A percentile compares a stretch with the other conserved stretches of the same genome.
These are phyloP conservation scores for Coemansia sp. DNA, from an alignment of 192 early-diverging fungal species.

Conservation along the genomic window DNA sequence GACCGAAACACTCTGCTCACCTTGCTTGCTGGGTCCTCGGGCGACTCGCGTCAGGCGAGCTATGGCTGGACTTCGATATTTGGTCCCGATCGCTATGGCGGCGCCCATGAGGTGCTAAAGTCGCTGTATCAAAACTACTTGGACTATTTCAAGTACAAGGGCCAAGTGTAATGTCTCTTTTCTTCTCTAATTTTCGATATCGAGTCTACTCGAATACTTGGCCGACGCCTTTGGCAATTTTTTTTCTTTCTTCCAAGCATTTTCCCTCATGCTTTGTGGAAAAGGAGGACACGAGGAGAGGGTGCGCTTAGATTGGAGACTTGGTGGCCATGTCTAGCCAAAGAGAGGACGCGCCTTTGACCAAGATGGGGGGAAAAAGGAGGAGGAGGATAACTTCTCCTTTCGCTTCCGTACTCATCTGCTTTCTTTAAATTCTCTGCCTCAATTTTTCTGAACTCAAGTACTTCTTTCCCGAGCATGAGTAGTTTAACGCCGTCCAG, in stretches of 20 bases:
- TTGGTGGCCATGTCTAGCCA: background rate
- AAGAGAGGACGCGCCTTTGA: background rate
- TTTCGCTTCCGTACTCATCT: background rate
- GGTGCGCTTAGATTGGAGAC: no score
- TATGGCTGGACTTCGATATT: slow-evolving; percentile 34
- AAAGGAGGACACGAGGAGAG: no score
- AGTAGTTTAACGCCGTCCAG: background rate
- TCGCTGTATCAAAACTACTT: slow-evolving; percentile 49
- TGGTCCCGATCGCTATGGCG: slow-evolving; percentile 36
- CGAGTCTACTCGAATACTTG: no score
- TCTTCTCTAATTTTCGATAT: no score
- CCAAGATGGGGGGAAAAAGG: background rate
- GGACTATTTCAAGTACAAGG: slow-evolving; percentile 49
- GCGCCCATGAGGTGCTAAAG: slow-evolving; percentile 49
- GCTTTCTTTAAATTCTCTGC: background rate
- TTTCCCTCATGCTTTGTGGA: background rate
- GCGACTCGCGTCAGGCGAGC: slow-evolving; percentile 1
- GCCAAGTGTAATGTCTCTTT: slow-evolving; percentile 33
- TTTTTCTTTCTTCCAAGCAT: no score
- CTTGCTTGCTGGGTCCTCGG: slow-evolving; percentile 20
- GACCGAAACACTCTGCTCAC: slow-evolving; percentile 28
- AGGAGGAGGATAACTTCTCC: no score
- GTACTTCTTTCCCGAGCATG: background rate
- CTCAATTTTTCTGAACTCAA: background rate
- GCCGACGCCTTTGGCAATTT: no score